Percentiles rank a stretch among this genome's conserved stretches.
These are phyloP conservation scores for Russula sp. DNA, from an alignment of 768 basidiomycete species.

Conservation along the genomic window DNA sequence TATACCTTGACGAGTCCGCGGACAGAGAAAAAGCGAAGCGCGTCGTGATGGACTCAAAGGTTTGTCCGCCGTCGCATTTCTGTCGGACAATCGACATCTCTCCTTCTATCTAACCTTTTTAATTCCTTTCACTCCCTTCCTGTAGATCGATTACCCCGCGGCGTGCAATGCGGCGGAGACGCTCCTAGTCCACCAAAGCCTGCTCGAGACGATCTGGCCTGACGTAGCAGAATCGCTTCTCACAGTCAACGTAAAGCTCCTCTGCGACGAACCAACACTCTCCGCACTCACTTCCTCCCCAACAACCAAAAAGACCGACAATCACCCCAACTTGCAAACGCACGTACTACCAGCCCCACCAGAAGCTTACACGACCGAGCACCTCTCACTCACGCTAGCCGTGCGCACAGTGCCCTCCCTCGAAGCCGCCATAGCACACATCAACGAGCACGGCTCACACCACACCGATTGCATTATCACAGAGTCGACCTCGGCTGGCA, in stretches of 20 bases:
- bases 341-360: constrained; percentile 53
- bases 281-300: constrained; percentile 48
- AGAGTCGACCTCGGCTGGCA: constrained; percentile 61
- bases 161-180: constrained; percentile 95
- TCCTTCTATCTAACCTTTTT: neutral
- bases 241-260: constrained; percentile 63
- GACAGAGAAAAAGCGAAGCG: constrained; percentile 75
- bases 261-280: constrained; percentile 72
- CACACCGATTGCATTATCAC: constrained; percentile 95
- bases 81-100: too few relatives aligned
- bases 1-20: constrained; percentile 85
- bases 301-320: constrained; percentile 23
- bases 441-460: constrained; percentile 91
- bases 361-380: constrained; percentile 81
- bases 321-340: constrained; percentile 40
- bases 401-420: constrained; percentile 74
- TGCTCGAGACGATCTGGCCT: constrained; percentile 77
- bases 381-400: constrained; percentile 80
- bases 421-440: constrained; percentile 73
- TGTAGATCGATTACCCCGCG: constrained; percentile 87
- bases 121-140: neutral
- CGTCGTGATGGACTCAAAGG: constrained; percentile 89
- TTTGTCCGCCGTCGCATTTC: constrained; percentile 36
- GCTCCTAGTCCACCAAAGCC: constrained; percentile 74
- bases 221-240: constrained; percentile 72